Conservation (phyloP, 2,329 filamentous ascomycete genomes). For the Aspergillus puulaauensis region DNA sequence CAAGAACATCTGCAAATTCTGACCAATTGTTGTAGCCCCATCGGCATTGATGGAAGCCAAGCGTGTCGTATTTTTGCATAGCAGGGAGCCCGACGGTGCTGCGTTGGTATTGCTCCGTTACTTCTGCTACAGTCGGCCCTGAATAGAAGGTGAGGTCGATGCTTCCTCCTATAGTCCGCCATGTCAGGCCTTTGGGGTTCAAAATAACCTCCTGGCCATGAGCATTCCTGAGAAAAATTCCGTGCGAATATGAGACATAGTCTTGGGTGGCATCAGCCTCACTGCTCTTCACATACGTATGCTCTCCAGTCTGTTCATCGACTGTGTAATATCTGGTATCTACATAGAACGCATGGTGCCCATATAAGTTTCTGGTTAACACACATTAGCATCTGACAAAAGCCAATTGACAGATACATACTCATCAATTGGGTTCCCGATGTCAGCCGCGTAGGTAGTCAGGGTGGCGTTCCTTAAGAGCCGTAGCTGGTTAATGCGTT, state of each 20-base stretch:
- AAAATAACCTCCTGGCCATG: slow-evolving; percentile 74
- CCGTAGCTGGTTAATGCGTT: slow-evolving; percentile 68
- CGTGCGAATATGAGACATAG: slow-evolving; percentile 70
- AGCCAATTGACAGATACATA: slow-evolving; percentile 20
- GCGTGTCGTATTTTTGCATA: slow-evolving; percentile 78
- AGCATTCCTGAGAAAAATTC: slow-evolving; percentile 73
- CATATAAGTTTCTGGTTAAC: slow-evolving; percentile 64
- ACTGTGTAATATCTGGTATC: slow-evolving; percentile 73
- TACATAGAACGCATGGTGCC: slow-evolving; percentile 74
- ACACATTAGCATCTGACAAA: background rate
- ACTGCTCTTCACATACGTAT: slow-evolving; percentile 55
- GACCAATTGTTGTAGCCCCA: slow-evolving; percentile 80
- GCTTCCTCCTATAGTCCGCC: slow-evolving; percentile 71
- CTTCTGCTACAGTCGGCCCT: slow-evolving; percentile 66
- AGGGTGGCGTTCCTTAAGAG: slow-evolving; percentile 72
- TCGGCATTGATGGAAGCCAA: slow-evolving; percentile 80
- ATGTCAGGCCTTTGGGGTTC: slow-evolving; percentile 64
- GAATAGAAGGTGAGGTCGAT: slow-evolving; percentile 79
- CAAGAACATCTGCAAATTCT: slow-evolving; percentile 58
- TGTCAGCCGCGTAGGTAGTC: slow-evolving; percentile 68
- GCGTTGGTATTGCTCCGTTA: slow-evolving; percentile 69
- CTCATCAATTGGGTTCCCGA: slow-evolving; percentile 55
- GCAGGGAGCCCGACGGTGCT: slow-evolving; percentile 69
- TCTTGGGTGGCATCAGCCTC: slow-evolving; percentile 52
- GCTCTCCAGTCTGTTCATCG: slow-evolving; percentile 45